Evolutionary conservation across 305 asterid genomes (phyloP).

Genomic region (Solanum hybrid): DNA sequence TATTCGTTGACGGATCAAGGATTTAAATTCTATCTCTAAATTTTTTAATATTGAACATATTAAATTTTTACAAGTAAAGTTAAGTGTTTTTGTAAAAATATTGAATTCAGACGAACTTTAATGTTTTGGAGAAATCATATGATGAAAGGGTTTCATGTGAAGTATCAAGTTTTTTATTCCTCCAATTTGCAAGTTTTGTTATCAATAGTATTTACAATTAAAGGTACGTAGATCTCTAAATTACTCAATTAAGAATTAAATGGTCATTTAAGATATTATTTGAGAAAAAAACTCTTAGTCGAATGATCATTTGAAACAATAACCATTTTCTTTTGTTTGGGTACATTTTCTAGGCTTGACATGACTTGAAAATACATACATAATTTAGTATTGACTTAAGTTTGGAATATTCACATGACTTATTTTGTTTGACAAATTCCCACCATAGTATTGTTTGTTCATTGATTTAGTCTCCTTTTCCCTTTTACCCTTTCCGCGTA

Average conservation of each 20-base stretch:
- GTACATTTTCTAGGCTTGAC: not conserved
- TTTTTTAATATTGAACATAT: not conserved
- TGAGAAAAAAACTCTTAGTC: not conserved
- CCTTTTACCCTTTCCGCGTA: not conserved
- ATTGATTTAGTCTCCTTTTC: not conserved
- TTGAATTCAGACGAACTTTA: not conserved
- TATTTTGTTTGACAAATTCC: not conserved
- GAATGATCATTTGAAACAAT: not conserved
- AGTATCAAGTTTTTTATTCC: not conserved
- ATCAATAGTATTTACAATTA: not conserved
- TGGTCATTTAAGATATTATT: not conserved
- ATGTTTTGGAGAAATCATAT: not conserved
- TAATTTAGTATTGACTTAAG: not conserved
- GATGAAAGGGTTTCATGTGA: not conserved
- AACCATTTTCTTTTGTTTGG: not conserved
- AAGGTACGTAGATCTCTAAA: not conserved
- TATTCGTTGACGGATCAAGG: rapidly evolving
- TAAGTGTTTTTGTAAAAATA: too few relatives aligned
- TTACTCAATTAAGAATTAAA: not conserved
- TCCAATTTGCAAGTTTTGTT: not conserved
- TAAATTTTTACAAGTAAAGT: not conserved
- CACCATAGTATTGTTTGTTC: not conserved
- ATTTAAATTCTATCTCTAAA: not conserved
- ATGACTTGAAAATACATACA: not conserved
- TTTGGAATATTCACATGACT: not conserved